phyloP scores from a whole-genome alignment of 768 basidiomycete genomes.

The Podaxis sp. region DNA sequence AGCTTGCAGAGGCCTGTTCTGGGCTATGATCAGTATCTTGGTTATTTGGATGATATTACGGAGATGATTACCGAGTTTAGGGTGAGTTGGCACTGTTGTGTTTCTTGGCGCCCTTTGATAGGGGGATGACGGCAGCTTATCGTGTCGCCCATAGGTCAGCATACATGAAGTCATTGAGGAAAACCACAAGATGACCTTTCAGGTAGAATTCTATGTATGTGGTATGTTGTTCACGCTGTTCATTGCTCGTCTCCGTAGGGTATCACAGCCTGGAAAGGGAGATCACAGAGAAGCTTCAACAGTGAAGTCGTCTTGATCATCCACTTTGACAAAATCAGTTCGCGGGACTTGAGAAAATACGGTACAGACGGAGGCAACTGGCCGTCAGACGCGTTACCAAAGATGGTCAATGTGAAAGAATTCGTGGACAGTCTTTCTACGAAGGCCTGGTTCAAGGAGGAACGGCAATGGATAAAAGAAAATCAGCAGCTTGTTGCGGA shows the following conservation, averaged over 20 bases:
- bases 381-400: conserved; percentile 12
- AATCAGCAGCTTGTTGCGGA: background rate
- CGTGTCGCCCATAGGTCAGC: conserved; percentile 22
- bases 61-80: conserved; percentile 28
- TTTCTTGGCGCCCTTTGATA: background rate
- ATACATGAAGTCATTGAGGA: conserved; percentile 34
- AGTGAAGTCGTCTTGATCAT: conserved; percentile 28
- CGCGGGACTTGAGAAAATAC: background rate
- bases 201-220: conserved; percentile 25
- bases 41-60: conserved; percentile 29
- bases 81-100: conserved; percentile 22
- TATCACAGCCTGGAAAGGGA: conserved; percentile 25
- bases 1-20: conserved; percentile 35
- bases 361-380: conserved; percentile 3
- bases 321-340: conserved; percentile 15
- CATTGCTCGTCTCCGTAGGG: conserved; percentile 20
- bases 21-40: conserved; percentile 32
- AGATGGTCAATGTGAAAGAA: conserved; percentile 19
- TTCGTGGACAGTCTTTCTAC: conserved; percentile 19
- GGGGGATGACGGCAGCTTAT: background rate
- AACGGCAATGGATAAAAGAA: conserved; percentile 18
- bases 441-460: conserved; percentile 19
- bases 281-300: conserved; percentile 24
- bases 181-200: conserved; percentile 29
- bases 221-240: background rate